Percentiles rank a stretch among this genome's conserved stretches.
These are phyloP conservation scores for Suillus paluster DNA, from an alignment of 768 basidiomycete species.

Conservation along the genomic window DNA sequence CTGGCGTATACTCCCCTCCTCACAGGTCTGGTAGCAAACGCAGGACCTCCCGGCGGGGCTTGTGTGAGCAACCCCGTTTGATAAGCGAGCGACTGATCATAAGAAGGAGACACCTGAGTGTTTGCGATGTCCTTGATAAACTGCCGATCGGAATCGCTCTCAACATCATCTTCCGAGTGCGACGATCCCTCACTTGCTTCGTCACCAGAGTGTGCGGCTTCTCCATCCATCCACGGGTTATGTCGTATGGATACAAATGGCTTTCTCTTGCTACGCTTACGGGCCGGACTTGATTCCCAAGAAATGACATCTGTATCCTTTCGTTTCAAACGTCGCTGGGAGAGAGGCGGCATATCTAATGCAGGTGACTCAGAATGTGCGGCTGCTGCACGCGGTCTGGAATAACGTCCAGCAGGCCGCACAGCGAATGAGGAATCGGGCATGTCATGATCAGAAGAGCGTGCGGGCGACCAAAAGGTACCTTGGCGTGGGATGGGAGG, in stretches of 20 bases:
- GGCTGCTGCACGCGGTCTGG: conserved; percentile 29
- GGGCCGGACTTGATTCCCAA: conserved; percentile 23
- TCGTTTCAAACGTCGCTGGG: conserved; percentile 30
- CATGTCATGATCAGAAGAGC: conserved; percentile 26
- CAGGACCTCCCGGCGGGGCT: conserved; percentile 51
- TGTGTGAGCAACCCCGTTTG: conserved; percentile 77
- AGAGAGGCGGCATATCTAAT: conserved; percentile 37
- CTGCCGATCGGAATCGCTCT: conserved; percentile 67
- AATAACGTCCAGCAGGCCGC: conserved; percentile 39
- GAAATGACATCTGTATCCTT: conserved; percentile 30
- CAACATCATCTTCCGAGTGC: conserved; percentile 52
- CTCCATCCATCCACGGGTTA: conserved; percentile 63
- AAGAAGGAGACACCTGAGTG: conserved; percentile 73
- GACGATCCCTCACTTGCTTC: conserved; percentile 71
- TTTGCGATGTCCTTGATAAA: conserved; percentile 68
- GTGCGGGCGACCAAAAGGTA: conserved; percentile 23
- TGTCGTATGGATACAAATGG: conserved; percentile 39
- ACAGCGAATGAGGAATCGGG: conserved; percentile 52
- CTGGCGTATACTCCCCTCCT: conserved; percentile 48
- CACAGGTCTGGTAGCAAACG: conserved; percentile 56
- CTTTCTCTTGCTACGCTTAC: conserved; percentile 21
- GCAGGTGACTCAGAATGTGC: conserved; percentile 35
- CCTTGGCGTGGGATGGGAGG: conserved; percentile 36
- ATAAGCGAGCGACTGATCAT: conserved; percentile 75
- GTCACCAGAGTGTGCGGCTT: conserved; percentile 81